Evolutionary conservation across 2,329 filamentous ascomycete species (phyloP), one percentile per base, ranked within the genome.

Genomic region (Nothopassalora personata): DNA sequence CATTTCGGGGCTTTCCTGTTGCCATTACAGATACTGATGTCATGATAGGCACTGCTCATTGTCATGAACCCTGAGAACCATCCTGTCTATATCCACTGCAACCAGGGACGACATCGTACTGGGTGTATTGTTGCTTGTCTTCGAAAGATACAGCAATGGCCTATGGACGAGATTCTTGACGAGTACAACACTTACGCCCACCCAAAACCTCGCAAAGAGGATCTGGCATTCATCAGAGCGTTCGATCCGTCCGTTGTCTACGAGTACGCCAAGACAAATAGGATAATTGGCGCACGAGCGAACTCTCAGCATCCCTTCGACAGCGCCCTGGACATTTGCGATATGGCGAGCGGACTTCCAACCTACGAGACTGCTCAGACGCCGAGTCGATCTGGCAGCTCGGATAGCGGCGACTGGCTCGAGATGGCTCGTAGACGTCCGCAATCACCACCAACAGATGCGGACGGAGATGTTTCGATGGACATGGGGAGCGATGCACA

Each of bases 91-190:
- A 83, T 97, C 50, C 92, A 97, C 74, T 97, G 92, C 81, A 97
- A 96, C 71, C 92, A 96, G 67, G 92, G 92, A 71, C 94, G 90
- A 82, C 92, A 97, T 71, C 88, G 92, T 59, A 96, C 92, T 18
- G 92, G 92, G 23, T 96, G 91, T 70, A 87, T 94, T n/a, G 83
- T 92, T 52, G 92, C 86, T 18, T 86, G 89, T 58, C 81, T 95
- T 62, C 86, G 91, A 63, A 90, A 89, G 71, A 75, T 89, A 11
- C 82, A 85, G 13, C 85, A 88, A 13, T 90, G 89, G 86, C 77
- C 84, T 18, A 72, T 85, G 1, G 72, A 81, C 1, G 76, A 78
- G 15, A 83, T 89, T 36, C 73, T 94, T 36, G 79, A 84, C 53
- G 92, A 97, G 73, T 96, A 96, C 76, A 78, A 80, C 62, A 76